These are phyloP conservation scores for Rhytidhysteron rufulum DNA, from an alignment of 2,329 filamentous ascomycete species.

Conservation along the genomic window DNA sequence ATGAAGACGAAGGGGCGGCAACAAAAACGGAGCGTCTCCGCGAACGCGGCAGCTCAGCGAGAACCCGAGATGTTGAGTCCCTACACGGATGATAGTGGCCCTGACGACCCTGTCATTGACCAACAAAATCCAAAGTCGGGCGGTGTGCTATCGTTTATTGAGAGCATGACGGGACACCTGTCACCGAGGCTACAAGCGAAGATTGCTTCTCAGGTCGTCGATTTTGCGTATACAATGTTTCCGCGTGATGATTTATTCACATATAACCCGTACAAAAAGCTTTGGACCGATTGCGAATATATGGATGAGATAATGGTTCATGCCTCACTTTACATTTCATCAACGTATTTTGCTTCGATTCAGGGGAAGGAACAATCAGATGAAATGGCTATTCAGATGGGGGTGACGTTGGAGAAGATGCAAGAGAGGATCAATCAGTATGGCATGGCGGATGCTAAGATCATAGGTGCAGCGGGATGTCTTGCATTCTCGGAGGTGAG, in stretches of 20 bases:
- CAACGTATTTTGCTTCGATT: not conserved
- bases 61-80: too few relatives aligned
- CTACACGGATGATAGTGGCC: too few relatives aligned
- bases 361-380: not conserved
- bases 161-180: too few relatives aligned
- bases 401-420: not conserved
- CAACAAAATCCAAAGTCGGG: too few relatives aligned
- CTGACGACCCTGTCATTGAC: too few relatives aligned
- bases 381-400: constrained; percentile 1
- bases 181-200: too few relatives aligned
- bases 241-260: not conserved
- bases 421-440: not conserved
- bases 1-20: too few relatives aligned
- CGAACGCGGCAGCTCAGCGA: too few relatives aligned
- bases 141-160: too few relatives aligned
- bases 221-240: not conserved
- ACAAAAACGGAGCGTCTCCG: too few relatives aligned
- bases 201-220: not conserved
- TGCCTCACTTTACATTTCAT: not conserved
- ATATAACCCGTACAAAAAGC: not conserved
- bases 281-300: not conserved
- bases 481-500: constrained; percentile 1
- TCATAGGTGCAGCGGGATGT: not conserved
- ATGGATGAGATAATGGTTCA: not conserved
- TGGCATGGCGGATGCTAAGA: not conserved